Evolutionary conservation across 768 basidiomycete genomes (phyloP), one percentile per base, ranked within the genome.

Genomic region (Phanerochaete sordida): DNA sequence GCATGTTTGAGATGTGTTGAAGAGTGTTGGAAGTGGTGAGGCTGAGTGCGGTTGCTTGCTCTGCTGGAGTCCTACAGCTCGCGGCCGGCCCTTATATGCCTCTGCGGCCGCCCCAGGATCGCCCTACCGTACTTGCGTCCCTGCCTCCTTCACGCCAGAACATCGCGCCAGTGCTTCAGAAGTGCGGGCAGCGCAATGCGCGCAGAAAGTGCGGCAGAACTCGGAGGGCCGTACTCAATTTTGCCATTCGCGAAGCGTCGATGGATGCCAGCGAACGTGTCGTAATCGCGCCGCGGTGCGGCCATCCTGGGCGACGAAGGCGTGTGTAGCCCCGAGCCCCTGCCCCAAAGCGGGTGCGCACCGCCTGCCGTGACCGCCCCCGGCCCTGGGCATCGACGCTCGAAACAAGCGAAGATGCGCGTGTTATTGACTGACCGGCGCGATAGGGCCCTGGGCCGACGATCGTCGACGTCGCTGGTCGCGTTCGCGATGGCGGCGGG

Each of bases 1-100:
- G 60, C 56, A 64, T 60, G 64, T 31, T 46, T 59, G 53, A n/a
- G 45, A 52, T 28, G 28, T 61, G 60, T 24, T 54, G 26, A 43
- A 26, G 31, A 30, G 54, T 53, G 58, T 44, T 39, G 13, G 54
- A 33, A 30, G 43, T 43, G n/a, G 58, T 39, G 46, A 51, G 24
- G 51, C 21, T 56, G 47, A 58, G 47, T 48, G 35, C 4, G 35
- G 49, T 37, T 8, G 45, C 4, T 61, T 23, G 37, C 43, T 50
- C 57, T 59, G 58, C 49, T 52, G 33, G 21, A 8, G 24, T 15
- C 12, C n/a, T 19, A 23, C n/a, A 13, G 12, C 33, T 43, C 39
- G 2, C 23, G 3, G 12, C 23, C 16, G n/a, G 23, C 37, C 35
- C 45, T 57, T 56, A 47, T 57, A 51, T 28, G 24, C 54, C 35